phyloP scores from a whole-genome alignment of 1,284 basidiomycete species.

The Trichosporon asahii region DNA sequence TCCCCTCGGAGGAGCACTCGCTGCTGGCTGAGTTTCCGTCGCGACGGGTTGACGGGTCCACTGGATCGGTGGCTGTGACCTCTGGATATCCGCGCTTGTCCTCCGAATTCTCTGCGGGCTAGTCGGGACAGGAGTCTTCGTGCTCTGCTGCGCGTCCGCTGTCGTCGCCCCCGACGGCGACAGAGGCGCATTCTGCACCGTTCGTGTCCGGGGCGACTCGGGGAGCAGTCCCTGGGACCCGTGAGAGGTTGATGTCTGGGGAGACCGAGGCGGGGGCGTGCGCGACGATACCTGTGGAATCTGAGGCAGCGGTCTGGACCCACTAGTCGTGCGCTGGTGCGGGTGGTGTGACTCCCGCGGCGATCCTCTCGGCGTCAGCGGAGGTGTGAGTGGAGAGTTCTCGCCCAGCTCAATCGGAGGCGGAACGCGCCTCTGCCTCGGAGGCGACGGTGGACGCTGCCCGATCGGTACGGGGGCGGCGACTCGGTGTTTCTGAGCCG shows the following conservation, averaged over 20 bases:
- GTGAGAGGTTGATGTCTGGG: slow-evolving; percentile 12
- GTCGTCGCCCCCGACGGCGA: too few relatives aligned
- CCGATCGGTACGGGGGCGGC: too few relatives aligned
- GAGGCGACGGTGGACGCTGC: background rate
- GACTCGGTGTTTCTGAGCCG: background rate
- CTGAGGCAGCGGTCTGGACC: slow-evolving; percentile 19
- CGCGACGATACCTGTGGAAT: slow-evolving; percentile 14
- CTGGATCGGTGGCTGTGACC: background rate
- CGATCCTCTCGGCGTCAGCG: background rate
- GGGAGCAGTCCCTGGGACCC: background rate
- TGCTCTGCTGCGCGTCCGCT: too few relatives aligned
- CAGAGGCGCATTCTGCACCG: background rate
- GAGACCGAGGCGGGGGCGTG: background rate
- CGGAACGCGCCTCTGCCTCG: background rate
- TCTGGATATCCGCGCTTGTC: too few relatives aligned
- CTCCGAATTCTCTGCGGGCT: too few relatives aligned
- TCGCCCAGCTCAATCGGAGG: background rate
- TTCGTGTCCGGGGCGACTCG: too few relatives aligned
- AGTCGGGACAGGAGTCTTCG: too few relatives aligned
- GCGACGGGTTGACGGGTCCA: too few relatives aligned
- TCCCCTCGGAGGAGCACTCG: background rate
- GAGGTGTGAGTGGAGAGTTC: background rate
- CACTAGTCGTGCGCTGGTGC: background rate
- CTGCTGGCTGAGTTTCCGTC: background rate
- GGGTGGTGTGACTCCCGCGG: background rate